These are phyloP conservation scores for Rhodotorula paludigena DNA, from an alignment of 768 basidiomycete species.

Conservation along the genomic window DNA sequence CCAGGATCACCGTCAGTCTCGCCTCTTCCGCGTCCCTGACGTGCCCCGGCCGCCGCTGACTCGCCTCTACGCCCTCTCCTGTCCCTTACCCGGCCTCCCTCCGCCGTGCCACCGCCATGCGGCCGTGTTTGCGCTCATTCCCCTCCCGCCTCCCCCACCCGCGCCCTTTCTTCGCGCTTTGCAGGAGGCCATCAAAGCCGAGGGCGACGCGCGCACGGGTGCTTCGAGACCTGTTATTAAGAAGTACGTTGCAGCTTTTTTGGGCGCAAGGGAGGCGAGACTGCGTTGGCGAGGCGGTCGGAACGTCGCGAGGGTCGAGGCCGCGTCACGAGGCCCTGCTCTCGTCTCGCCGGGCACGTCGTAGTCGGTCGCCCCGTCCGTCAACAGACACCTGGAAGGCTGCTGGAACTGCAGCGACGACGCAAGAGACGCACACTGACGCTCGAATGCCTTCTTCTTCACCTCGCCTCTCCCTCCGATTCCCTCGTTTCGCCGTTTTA, in stretches of 20 bases:
- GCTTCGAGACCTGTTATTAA: constrained; percentile 75
- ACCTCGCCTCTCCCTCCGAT: constrained; percentile 1
- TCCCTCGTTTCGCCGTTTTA: not conserved
- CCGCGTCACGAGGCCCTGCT: no score
- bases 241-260: constrained; percentile 70
- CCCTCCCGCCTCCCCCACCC: not conserved
- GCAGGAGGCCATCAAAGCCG: constrained; percentile 49
- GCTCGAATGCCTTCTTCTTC: no score
- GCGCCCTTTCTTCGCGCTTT: not conserved
- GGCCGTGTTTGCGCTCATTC: not conserved
- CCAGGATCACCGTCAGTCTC: not conserved
- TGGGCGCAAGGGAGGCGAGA: no score
- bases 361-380: no score
- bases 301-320: no score
- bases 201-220: constrained; percentile 63
- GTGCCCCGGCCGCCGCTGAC: no score
- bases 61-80: not conserved
- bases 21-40: not conserved
- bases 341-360: no score
- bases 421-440: no score
- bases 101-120: not conserved
- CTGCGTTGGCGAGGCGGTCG: no score
- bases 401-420: no score
- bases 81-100: not conserved
- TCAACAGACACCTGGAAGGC: no score